Percentiles rank a stretch among this genome's conserved stretches.
Evolutionary conservation across 108 stramenopile species (phyloP).

Genomic region (Nitzschia sp.): DNA sequence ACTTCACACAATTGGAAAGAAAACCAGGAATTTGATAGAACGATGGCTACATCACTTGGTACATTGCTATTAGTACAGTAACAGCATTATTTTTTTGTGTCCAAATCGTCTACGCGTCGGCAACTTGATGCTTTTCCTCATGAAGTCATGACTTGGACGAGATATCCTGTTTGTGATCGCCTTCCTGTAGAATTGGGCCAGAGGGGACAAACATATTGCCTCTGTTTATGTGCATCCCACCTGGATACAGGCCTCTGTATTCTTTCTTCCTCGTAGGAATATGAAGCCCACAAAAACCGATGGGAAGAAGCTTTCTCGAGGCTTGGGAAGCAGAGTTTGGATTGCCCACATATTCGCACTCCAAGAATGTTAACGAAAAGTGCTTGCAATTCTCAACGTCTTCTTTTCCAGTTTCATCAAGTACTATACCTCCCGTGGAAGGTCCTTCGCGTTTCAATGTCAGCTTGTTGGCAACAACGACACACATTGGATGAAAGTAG

Average conservation of each 20-base stretch:
- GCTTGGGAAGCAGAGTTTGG: not conserved
- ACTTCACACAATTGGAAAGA: no score
- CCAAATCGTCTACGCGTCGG: no score
- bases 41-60: no score
- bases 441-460: not conserved
- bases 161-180: no score
- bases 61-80: no score
- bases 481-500: constrained; percentile 82
- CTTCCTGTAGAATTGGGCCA: no score
- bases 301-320: constrained; percentile 27
- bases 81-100: no score
- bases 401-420: constrained; percentile 2
- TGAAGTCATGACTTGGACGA: no score
- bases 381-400: constrained; percentile 39
- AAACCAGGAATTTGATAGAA: no score
- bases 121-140: no score
- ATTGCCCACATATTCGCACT: constrained; percentile 10
- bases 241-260: constrained; percentile 60
- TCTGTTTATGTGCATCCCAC: constrained; percentile 27
- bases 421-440: constrained; percentile 1
- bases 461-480: constrained; percentile 48
- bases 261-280: constrained; percentile 52
- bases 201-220: constrained; percentile 20
- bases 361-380: constrained; percentile 46
- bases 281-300: constrained; percentile 76